Conservation (phyloP, 192 early-diverging fungal species). For the Coemansia sp. region DNA sequence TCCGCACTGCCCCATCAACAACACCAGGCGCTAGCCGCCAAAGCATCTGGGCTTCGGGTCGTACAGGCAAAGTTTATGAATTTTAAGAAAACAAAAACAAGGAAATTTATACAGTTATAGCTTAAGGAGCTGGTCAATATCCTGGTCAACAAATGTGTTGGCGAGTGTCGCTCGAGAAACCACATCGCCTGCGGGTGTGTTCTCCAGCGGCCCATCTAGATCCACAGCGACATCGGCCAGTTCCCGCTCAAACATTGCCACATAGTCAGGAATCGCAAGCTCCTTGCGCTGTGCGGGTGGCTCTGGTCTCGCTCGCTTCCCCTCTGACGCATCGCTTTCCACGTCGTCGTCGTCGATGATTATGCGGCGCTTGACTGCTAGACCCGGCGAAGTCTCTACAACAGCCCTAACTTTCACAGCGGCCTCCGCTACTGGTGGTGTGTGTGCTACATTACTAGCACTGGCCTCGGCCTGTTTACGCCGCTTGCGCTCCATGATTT, state of each 20-base stretch:
- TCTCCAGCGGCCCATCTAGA: conserved; percentile 38
- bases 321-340: conserved; percentile 19
- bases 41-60: conserved; percentile 41
- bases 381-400: not conserved
- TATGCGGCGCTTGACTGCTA: conserved; percentile 8
- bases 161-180: conserved; percentile 29
- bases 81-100: conserved; percentile 18
- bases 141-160: conserved; percentile 15
- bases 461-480: conserved; percentile 24
- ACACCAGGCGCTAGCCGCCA: conserved; percentile 14
- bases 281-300: not conserved
- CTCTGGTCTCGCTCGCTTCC: conserved; percentile 19
- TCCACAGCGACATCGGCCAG: conserved; percentile 23
- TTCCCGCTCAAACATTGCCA: conserved; percentile 38
- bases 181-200: conserved; percentile 24
- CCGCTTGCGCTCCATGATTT: conserved; percentile 41
- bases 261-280: conserved; percentile 14
- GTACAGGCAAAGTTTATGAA: conserved; percentile 19
- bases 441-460: not conserved
- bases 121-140: conserved; percentile 19
- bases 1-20: conserved; percentile 12
- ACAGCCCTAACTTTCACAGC: not conserved
- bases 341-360: conserved; percentile 10
- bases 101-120: not conserved
- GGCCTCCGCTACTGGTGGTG: not conserved